Evolutionary conservation across 208 protist genomes (phyloP), one percentile per base, ranked within the genome.

Genomic region (Acanthamoeba divionensis): DNA sequence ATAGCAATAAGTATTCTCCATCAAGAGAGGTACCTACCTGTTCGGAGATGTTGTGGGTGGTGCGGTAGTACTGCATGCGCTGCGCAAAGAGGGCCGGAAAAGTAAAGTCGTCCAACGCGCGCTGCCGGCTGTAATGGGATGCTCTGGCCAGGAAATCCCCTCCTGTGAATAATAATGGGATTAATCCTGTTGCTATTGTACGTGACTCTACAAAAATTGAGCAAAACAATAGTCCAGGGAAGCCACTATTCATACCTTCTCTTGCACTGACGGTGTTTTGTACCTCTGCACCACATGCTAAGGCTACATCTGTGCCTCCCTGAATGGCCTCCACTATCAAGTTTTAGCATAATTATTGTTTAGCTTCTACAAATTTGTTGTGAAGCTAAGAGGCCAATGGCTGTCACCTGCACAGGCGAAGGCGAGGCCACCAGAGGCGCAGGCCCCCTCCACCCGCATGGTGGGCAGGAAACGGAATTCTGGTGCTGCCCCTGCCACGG

Each of bases 61-160:
- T 13, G 41, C 31, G 31, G 67, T 67, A 86, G 48, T 86, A 44
- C 77, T 86, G 57, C 48, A 86, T 66, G 48, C 77, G 77, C 54
- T 47, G 50, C 10, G 71, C 71, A 18, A 97, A 98, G 29, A 97
- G 86, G 69, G 96, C 97, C n/a, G 97, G 97, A 89, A 97, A 98
- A 3, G 96, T 97, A 91, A 98, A 98, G 91, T 97, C 97, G 90
- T 98, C 97, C 31, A 98, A 44, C 29, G 82, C 24, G 60, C 97
- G 95, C 94, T 98, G 97, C 0, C 95, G 93, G 38, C 86, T 77
- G 93, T 97, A 98, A 93, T 98, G 88, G 0, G 96, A 91, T 21
- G 97, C 96, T 24, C 95, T 94, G n/a, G 97, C 97, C n/a, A 98
- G 92, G 89, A 96, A 97, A 93, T 97, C 96, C 7, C 95, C 96